These are phyloP conservation scores for Hypoxylon sp. DNA, from an alignment of 2,329 filamentous ascomycete species.

Conservation along the genomic window DNA sequence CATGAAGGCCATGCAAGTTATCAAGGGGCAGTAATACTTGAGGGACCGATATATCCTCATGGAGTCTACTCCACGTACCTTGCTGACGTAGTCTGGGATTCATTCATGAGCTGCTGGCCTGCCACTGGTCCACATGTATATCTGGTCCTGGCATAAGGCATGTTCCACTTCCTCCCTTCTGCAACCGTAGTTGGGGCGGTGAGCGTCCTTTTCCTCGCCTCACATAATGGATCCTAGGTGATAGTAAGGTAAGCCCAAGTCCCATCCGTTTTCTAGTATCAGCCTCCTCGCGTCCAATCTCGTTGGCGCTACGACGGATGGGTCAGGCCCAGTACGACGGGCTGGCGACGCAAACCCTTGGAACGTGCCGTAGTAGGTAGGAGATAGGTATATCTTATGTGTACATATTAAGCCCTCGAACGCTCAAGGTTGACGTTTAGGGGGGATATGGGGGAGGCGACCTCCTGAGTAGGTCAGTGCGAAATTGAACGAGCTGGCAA, in stretches of 20 bases:
- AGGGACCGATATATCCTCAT: background rate
- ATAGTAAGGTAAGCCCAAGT: constrained; percentile 22
- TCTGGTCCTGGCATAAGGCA: constrained; percentile 7
- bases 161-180: constrained; percentile 19
- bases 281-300: constrained; percentile 14
- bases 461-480: constrained; percentile 5
- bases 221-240: constrained; percentile 10
- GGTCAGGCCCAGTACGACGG: constrained; percentile 8
- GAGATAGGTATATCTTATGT: background rate
- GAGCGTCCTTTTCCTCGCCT: constrained; percentile 14
- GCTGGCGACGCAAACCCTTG: background rate
- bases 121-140: constrained; percentile 8
- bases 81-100: background rate
- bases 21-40: background rate
- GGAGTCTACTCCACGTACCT: background rate
- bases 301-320: constrained; percentile 1
- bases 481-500: background rate
- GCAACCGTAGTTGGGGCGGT: constrained; percentile 10
- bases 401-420: background rate
- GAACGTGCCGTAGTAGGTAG: background rate
- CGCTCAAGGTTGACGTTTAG: background rate
- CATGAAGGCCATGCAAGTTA: background rate
- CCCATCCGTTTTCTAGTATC: constrained; percentile 1
- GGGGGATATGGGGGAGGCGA: background rate
- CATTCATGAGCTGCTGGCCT: background rate